Percentiles rank a stretch among this genome's conserved stretches.
Conservation (phyloP, 441 rosid species). For the Gossypium trilobum region DNA sequence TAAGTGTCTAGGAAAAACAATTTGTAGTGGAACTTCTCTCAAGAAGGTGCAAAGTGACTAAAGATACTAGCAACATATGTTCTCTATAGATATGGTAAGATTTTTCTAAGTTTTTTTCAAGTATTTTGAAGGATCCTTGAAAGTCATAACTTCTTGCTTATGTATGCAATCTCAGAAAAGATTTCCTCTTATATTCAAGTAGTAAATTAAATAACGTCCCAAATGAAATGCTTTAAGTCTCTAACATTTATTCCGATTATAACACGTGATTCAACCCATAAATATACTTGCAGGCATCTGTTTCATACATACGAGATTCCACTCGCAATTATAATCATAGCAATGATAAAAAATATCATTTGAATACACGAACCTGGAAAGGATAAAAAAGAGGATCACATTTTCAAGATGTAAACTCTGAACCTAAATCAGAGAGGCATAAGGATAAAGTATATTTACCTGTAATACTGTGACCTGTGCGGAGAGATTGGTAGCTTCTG, state of each 20-base stretch:
- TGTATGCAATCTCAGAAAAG: not conserved
- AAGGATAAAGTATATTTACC: constrained; percentile 30
- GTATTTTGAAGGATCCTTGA: too few species aligned
- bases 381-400: not conserved
- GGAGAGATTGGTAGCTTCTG: constrained; percentile 2
- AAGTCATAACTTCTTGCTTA: too few species aligned
- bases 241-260: not conserved
- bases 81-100: too few species aligned
- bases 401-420: not conserved
- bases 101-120: too few species aligned
- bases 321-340: not conserved
- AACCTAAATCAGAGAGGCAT: not conserved
- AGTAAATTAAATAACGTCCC: not conserved
- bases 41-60: not conserved
- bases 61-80: not conserved
- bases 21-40: not conserved
- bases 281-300: not conserved
- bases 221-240: not conserved
- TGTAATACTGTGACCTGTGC: constrained; percentile 75
- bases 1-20: not conserved
- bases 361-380: not conserved
- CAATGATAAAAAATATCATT: not conserved
- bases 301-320: not conserved
- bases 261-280: not conserved
- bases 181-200: not conserved